Base-by-base conservation (phyloP, 805 yeast species). In the Wickerhamomyces queroliae region DNA sequence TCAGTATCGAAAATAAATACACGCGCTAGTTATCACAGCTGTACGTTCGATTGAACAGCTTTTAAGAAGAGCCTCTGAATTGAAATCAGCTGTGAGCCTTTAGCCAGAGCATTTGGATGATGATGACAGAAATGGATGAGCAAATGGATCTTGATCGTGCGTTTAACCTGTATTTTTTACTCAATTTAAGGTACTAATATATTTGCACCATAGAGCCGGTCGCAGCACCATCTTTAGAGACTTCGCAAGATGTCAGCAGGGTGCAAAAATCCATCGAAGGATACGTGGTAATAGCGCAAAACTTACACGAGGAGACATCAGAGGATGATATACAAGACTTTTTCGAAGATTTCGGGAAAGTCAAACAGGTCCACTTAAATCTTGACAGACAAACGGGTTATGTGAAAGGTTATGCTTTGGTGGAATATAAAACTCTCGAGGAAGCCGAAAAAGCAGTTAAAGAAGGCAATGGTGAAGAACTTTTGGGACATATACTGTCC, bases 241-340 rank as follows among this genome's bases (percentile, higher is more conserved):
- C n/a, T n/a, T n/a, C n/a, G n/a, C n/a, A n/a, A n/a, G n/a, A n/a
- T n/a, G n/a, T n/a, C n/a, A n/a, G n/a, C n/a, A n/a, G n/a, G n/a
- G n/a, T n/a, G n/a, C n/a, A 22, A 13, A 33, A 36, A n/a, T 50
- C 52, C 3, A 30, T 50, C 1, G 73, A 68, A 44, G 76, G 74
- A 12, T 70, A 67, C 56, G 61, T 69, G 7, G 21, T 70, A 2
- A 50, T 69, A 4, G 66, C 59, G 7, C 55, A 63, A 0, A 66
- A 66, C 27, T 37, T 70, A 15, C 72, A 71, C 39, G 70, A 67
- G 27, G 76, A 70, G 47, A 64, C 68, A 2, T 48, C 69, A 8
- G 76, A 71, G 37, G 75, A 69, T 35, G 72, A 67, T 22, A 42
- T 69, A 1, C 42, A 44, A 5, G 75, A 71, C 45, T 51, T 56